Evolutionary conservation across 2,329 filamentous ascomycete species (phyloP).

Genomic region (Penicillium sp.): DNA sequence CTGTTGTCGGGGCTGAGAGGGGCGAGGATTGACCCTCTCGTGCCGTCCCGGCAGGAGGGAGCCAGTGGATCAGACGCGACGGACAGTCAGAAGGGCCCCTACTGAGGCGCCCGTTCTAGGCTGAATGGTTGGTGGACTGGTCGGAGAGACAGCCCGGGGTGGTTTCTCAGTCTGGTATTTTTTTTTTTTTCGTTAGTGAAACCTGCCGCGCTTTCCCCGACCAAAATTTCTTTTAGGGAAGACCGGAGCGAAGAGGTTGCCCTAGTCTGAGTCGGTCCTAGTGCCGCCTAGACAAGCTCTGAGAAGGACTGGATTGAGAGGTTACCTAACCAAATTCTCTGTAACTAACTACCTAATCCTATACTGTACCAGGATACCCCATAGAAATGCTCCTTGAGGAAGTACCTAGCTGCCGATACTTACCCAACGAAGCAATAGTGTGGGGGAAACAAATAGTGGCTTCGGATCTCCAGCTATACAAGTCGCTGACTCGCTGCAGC

Average conservation of each 20-base stretch:
- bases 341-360: not conserved
- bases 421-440: not conserved
- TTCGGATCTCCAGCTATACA: slow-evolving; percentile 1
- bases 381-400: not conserved
- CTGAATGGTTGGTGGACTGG: not conserved
- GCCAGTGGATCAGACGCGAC: not conserved
- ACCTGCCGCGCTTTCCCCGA: slow-evolving; percentile 9
- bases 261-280: not conserved
- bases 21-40: not conserved
- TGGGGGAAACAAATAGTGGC: not conserved
- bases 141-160: not conserved
- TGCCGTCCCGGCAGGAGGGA: not conserved
- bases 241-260: not conserved
- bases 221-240: not conserved
- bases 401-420: not conserved
- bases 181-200: not conserved
- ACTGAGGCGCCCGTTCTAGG: not conserved
- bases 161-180: not conserved
- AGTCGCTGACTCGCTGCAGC: slow-evolving; percentile 9
- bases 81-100: not conserved
- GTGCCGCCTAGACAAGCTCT: not conserved
- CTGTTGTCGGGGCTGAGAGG: not conserved
- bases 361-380: not conserved
- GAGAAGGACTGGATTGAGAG: not conserved
- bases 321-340: not conserved